Base-by-base conservation (phyloP, 2,329 filamentous ascomycete genomes). In the Apiospora saccharicola region DNA sequence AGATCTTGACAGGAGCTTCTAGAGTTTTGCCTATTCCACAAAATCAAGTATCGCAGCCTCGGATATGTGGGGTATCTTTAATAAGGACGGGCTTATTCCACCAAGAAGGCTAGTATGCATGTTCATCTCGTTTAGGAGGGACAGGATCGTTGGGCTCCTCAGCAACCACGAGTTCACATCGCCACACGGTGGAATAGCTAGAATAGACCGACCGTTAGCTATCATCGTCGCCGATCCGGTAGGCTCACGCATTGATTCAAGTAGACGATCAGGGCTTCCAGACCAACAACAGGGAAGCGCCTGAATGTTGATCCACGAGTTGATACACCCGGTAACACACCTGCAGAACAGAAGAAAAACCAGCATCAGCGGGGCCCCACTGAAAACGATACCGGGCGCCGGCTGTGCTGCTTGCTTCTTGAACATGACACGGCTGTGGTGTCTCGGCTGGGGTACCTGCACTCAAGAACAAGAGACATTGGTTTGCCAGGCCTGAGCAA, bases 231-330 rank as follows among this genome's bases (percentile, higher is more conserved):
- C 41, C 57, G 57, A 41, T 22, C 34, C 22, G 14, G 34, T 22
- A 64, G n/a, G 30, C 34, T 64, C 57, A 41, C 19, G 44, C 44
- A 46, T 46, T 46, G 44, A 46, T 22, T 34, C 8, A 22, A 22
- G 53, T 22, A 3, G 30, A 14, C 16, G 19, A 22, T 64, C 19
- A n/a, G 30, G 8, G 8, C 53, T 19, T 16, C 12, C 53, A 57
- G 53, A n/a, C 26, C 53, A 19, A 64, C 57, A 34, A 64, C 57
- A 64, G 34, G 57, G 57, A 64, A 64, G 57, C 5, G n/a, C 57
- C 57, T 41, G 57, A 14, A 41, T 64, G 19, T 12, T 64, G 57
- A 64, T 14, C 34, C 10, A n/a, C 22, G 34, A 41, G 34, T 64
- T 64, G 57, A 64, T n/a, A 64, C 57, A 41, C 37, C 10, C 37